Evolutionary conservation across 2,329 filamentous ascomycete genomes (phyloP), one percentile per base, ranked within the genome.

Genomic region (Fusarium penzigii): DNA sequence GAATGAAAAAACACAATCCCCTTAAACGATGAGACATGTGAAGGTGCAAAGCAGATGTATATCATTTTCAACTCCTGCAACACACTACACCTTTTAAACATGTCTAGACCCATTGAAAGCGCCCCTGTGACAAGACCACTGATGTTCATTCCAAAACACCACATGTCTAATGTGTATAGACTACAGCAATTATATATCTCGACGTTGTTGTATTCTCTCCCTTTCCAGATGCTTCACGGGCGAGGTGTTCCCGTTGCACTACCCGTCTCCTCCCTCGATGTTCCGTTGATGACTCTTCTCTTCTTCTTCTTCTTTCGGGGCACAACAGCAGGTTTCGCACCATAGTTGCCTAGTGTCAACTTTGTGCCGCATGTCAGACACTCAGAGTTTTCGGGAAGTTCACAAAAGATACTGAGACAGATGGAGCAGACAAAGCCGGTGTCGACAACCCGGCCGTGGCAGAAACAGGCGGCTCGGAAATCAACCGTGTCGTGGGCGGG

Each of bases 391-490:
- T 72, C 71, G 1, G 82, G 82, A 2, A 80, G 70, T 63, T 83
- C 78, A 74, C 92, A 96, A 70, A 96, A 96, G 64, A 96, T 99
- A 71, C 90, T 96, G 42, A 99, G 78, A 68, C 94, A 99, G 62
- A 99, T 92, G 55, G 90, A 96, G 77, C 94, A 99, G 38, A 99
- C 93, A 69, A 90, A 99, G 9, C 92, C 94, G 2, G 92, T 85
- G 72, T 97, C 91, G 41, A 99, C 88, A 17, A 97, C 91, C 36
- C 84, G 85, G 46, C 93, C 82, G 73, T 99, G 94, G 70, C 94
- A 99, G 75, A 99, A 99, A 70, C 94, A 99, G 4, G 94, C 94
- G n/a, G 95, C 93, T 41, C 94, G 85, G 70, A 99, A 99, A 73
- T 99, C 95, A 41, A 99, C 92, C 42, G 88, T 86, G 50, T 92